phyloP scores from a whole-genome alignment of 2,329 filamentous ascomycete genomes.

The Xylariaceae sp. region DNA sequence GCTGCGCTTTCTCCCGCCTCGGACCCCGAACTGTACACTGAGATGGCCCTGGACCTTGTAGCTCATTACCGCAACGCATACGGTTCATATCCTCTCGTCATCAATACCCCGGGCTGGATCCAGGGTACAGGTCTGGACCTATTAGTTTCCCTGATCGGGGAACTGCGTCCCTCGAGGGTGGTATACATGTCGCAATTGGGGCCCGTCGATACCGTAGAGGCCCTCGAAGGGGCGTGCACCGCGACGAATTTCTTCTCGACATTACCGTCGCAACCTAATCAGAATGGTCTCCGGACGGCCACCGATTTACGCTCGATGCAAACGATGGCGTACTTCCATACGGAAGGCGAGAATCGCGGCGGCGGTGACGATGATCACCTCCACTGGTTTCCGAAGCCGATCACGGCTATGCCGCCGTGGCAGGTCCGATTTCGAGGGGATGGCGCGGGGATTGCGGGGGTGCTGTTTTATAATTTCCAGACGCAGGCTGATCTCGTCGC shows the following conservation, averaged over 20 bases:
- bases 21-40: constrained; percentile 61
- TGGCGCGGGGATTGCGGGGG: constrained; percentile 52
- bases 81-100: constrained; percentile 51
- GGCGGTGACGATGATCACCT: constrained; percentile 10
- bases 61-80: constrained; percentile 47
- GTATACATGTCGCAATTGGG: constrained; percentile 65
- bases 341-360: constrained; percentile 24
- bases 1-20: constrained; percentile 60
- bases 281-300: constrained; percentile 53
- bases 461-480: constrained; percentile 63
- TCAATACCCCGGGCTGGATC: constrained; percentile 73
- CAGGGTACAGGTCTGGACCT: constrained; percentile 64
- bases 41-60: constrained; percentile 59
- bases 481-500: constrained; percentile 52
- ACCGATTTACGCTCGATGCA: constrained; percentile 68
- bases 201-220: constrained; percentile 50
- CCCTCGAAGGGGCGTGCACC: constrained; percentile 41
- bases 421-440: constrained; percentile 53
- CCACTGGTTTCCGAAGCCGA: constrained; percentile 48
- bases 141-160: constrained; percentile 50
- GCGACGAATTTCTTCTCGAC: constrained; percentile 38
- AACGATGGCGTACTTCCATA: constrained; percentile 73
- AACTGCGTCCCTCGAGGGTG: constrained; percentile 53
- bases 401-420: constrained; percentile 55
- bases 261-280: constrained; percentile 55